Base-by-base conservation (phyloP, 352 stramenopile genomes). In the Phytopythium boreale region DNA sequence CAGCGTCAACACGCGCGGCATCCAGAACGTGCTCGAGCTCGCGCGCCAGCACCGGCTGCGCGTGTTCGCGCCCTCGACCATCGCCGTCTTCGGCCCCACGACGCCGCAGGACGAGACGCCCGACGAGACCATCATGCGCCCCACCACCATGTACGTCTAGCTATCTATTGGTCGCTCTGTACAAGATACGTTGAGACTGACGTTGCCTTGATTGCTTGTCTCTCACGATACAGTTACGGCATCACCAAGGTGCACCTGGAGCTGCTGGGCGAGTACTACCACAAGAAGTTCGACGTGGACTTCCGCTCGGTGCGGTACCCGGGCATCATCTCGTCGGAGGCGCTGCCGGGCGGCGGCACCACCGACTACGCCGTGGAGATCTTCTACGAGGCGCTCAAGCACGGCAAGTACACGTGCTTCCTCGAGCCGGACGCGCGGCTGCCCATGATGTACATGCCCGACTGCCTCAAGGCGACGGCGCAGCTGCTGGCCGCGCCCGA, bases 391-490 rank as follows among this genome's bases (percentile, higher is more conserved):
- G 92, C 92, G 41, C 76, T 97, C 44, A 86, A 89, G 71, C 70
- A 89, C 58, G 80, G 84, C 75, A 88, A 85, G 64, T 98, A 97
- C 80, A 95, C 81, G 61, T 97, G 88, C 61, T 98, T 97, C 68
- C 61, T 98, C 7, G 59, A 79, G 52, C 74, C 77, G 14, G 75
- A 96, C 56, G 87, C 90, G 17, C 80, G 82, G 43, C 67, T 98
- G 74, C 92, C 92, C 29, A 97, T 98, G 90, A 97, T 98, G 88
- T 97, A 98, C 88, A 98, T 98, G 91, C 88, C 88, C 27, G 92
- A 98, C 71, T 96, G 87, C 60, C 76, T 98, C 31, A 92, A 93
- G 65, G 89, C 85, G 19, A 97, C 92, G 11, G 57, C 93, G 39
- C 77, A 85, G 39, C 75, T 98, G 24, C 72, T 97, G 43, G 76